Base-by-base conservation (phyloP, 371 early-diverging fungal genomes). In the Aphelidium insulamus region DNA sequence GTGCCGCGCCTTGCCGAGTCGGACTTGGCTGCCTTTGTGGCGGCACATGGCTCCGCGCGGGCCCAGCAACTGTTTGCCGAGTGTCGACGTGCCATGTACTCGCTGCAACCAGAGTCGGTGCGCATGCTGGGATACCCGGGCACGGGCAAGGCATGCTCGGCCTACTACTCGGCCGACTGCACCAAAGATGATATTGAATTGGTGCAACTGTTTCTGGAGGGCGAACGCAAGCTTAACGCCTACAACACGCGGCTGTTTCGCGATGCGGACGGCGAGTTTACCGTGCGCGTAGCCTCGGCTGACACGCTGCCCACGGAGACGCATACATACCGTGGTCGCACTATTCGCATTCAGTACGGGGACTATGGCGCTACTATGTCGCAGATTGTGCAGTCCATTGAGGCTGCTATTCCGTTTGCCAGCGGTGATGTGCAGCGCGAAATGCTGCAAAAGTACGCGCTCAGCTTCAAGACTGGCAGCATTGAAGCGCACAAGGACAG, bases 111-210 rank as follows among this genome's bases (percentile, higher is more conserved):
- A 15, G 42, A 37, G 7, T 40, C 55, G 5, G 40, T 40, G 27
- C 55, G 52, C 20, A 44, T 64, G 33, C 36, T 66, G 21, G 72
- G 72, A 3, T 71, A 49, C 41, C 59, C 62, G 14, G 61, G 58
- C 24, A 62, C 66, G 19, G 72, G 72, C 1, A 66, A 71, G 41
- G n/a, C n/a, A n/a, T 40, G 59, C 4, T 51, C 62, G 5, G 63
- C 62, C 2, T 71, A 63, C 41, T 71, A 71, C 42, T 39, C 50
- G 5, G 28, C 32, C 4, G 54, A 63, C 27, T 36, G 63, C 7
- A 52, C 55, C 33, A 55, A 68, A 33, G 53, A 41, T 0, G 72
- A 71, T 14, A 59, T 63, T 34, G 42, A 49, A 8, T 10, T 45
- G 8, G 62, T 71, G 1, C 62, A 67, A 36, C 39, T 40, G 5